Percentiles rank a stretch among this genome's conserved stretches.
These are phyloP conservation scores for Solanum chilense DNA, from an alignment of 257 asterid species.

Conservation along the genomic window DNA sequence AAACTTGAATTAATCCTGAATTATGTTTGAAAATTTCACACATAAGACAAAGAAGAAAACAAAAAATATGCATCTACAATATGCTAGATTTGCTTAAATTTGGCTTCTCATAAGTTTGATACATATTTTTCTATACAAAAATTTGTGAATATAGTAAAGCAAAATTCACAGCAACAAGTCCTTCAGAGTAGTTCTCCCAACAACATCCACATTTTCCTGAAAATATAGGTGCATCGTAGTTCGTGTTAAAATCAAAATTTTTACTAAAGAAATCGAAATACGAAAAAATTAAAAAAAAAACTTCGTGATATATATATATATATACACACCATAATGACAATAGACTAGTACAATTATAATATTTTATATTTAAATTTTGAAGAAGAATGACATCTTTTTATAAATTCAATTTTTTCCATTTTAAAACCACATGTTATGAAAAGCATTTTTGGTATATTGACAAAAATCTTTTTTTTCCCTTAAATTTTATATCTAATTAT, in stretches of 20 bases:
- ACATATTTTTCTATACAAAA: neutral
- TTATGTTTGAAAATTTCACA: neutral
- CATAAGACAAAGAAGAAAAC: neutral
- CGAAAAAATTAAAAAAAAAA: too few species aligned
- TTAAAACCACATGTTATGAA: too few species aligned
- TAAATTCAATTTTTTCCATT: too few species aligned
- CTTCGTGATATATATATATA: too few species aligned
- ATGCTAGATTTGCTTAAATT: neutral
- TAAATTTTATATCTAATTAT: too few species aligned
- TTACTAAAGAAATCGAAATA: too few species aligned
- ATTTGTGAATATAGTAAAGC: neutral
- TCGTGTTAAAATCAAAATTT: fast-evolving
- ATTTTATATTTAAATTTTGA: too few species aligned
- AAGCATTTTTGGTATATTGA: too few species aligned
- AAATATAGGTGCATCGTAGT: neutral
- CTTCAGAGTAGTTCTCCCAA: constrained; percentile 32
- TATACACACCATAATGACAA: too few species aligned
- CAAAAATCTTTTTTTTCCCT: too few species aligned
- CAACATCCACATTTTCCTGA: constrained; percentile 21
- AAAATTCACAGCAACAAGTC: constrained; percentile 23
- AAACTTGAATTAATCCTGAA: neutral
- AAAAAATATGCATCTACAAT: neutral
- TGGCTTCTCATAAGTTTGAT: neutral
- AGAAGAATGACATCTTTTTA: too few species aligned
- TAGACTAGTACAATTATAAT: too few species aligned